phyloP scores from a whole-genome alignment of 139 green algal species.

The Micromonas pusilla region DNA sequence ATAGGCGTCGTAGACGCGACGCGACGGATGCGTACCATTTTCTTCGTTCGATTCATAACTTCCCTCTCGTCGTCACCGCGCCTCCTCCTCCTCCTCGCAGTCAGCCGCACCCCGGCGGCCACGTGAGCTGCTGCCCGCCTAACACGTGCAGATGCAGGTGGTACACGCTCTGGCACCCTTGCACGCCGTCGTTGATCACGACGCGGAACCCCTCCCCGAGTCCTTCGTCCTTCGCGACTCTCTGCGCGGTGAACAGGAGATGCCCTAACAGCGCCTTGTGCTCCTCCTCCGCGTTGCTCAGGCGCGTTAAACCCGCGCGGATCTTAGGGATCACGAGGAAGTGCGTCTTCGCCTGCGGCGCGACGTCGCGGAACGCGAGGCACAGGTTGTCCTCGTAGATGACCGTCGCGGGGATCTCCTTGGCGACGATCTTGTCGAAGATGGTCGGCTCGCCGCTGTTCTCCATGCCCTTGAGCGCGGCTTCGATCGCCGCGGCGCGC shows the following conservation, averaged over 20 bases:
- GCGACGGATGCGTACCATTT: too few species aligned
- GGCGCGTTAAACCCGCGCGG: slow-evolving; percentile 55
- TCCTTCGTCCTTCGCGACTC: slow-evolving; percentile 67
- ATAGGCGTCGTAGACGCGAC: not conserved
- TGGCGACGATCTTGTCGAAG: slow-evolving; percentile 91
- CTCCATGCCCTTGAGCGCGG: slow-evolving; percentile 15
- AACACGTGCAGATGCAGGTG: slow-evolving; percentile 83
- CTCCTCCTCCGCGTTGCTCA: slow-evolving; percentile 65
- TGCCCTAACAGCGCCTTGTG: slow-evolving; percentile 81
- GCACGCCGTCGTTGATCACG: slow-evolving; percentile 79
- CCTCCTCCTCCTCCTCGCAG: too few species aligned
- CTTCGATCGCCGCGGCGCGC: slow-evolving; percentile 19
- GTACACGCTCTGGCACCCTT: slow-evolving; percentile 80
- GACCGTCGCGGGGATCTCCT: slow-evolving; percentile 70
- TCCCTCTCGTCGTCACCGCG: not conserved
- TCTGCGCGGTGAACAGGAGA: slow-evolving; percentile 67
- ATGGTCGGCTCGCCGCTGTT: slow-evolving; percentile 61
- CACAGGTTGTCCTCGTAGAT: slow-evolving; percentile 86
- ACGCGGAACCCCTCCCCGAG: slow-evolving; percentile 79
- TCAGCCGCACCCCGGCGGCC: slow-evolving; percentile 67
- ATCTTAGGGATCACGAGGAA: slow-evolving; percentile 87
- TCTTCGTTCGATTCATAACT: not conserved
- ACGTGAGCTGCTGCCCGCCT: slow-evolving; percentile 67
- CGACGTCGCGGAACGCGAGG: slow-evolving; percentile 85
- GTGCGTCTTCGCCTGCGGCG: slow-evolving; percentile 68